A percentile compares a stretch with the other conserved stretches of the same genome.
Evolutionary conservation across 2,329 filamentous ascomycete species (phyloP).

Genomic region (Rhexocercosporidium sp.): DNA sequence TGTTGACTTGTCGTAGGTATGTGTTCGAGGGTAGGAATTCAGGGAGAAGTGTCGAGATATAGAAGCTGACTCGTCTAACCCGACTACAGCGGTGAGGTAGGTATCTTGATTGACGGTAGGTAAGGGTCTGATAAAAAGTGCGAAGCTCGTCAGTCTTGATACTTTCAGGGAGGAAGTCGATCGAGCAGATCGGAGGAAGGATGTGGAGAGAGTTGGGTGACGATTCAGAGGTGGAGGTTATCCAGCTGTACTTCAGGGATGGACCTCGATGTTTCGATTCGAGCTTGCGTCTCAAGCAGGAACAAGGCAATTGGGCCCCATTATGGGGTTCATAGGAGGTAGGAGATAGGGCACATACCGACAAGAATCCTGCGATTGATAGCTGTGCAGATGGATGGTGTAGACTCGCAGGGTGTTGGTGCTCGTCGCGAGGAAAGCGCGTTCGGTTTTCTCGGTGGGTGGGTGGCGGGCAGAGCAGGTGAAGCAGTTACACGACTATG

Average conservation of each 20-base stretch:
- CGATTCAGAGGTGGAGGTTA: constrained; percentile 11
- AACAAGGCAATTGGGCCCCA: constrained; percentile 11
- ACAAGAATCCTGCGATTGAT: constrained; percentile 12
- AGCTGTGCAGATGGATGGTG: neutral
- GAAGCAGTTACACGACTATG: constrained; percentile 16
- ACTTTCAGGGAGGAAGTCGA: neutral
- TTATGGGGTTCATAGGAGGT: constrained; percentile 14
- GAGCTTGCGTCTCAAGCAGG: constrained; percentile 1
- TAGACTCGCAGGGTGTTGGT: constrained; percentile 4
- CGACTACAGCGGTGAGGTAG: constrained; percentile 25
- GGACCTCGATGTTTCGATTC: constrained; percentile 13
- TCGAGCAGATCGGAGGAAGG: constrained; percentile 8
- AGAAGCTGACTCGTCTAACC: constrained; percentile 22
- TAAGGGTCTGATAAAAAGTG: constrained; percentile 19
- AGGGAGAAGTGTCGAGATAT: constrained; percentile 24
- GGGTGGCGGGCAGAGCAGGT: neutral
- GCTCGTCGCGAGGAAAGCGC: constrained; percentile 21
- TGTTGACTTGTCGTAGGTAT: constrained; percentile 13
- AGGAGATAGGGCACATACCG: constrained; percentile 25
- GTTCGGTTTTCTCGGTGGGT: constrained; percentile 18
- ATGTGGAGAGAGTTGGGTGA: constrained; percentile 3
- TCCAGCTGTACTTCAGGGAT: constrained; percentile 19
- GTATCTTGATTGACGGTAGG: constrained; percentile 12
- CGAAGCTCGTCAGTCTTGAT: constrained; percentile 14
- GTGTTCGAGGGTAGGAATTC: constrained; percentile 21